phyloP scores from a whole-genome alignment of 2,329 filamentous ascomycete genomes.

The Colletotrichum nymphaeae region DNA sequence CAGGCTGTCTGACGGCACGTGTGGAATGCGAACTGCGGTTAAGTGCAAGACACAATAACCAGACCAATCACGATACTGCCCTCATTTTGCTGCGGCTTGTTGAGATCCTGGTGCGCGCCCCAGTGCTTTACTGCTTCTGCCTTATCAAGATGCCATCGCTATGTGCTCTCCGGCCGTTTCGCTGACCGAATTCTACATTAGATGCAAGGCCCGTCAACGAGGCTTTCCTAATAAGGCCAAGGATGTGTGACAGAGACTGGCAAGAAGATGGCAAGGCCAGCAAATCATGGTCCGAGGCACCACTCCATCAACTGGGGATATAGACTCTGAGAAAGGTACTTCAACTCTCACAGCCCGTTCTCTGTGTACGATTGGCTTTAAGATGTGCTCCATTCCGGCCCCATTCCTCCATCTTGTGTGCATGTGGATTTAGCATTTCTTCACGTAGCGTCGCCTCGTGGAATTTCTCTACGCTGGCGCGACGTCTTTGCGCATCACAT shows the following conservation, averaged over 20 bases:
- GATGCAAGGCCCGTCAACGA: background rate
- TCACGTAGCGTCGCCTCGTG: background rate
- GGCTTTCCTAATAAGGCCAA: background rate
- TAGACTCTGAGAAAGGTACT: background rate
- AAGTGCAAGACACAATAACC: background rate
- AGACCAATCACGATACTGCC: background rate
- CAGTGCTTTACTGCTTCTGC: slow-evolving; percentile 12
- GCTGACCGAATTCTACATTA: background rate
- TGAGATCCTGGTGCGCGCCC: background rate
- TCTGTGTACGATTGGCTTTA: background rate
- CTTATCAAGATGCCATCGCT: background rate
- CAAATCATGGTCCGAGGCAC: background rate
- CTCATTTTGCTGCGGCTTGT: background rate
- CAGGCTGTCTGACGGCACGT: background rate
- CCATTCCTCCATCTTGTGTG: background rate
- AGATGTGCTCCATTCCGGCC: background rate
- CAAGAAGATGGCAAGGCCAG: background rate
- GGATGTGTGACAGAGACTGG: background rate
- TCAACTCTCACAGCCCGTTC: background rate
- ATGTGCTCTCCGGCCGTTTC: too few species aligned
- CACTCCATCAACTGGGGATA: background rate
- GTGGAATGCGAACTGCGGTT: background rate
- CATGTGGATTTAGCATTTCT: background rate
- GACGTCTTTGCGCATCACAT: background rate
- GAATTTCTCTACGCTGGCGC: background rate